Evolutionary conservation across 1,284 basidiomycete genomes (phyloP), one percentile per base, ranked within the genome.

Genomic region (Takashimella tepidaria): DNA sequence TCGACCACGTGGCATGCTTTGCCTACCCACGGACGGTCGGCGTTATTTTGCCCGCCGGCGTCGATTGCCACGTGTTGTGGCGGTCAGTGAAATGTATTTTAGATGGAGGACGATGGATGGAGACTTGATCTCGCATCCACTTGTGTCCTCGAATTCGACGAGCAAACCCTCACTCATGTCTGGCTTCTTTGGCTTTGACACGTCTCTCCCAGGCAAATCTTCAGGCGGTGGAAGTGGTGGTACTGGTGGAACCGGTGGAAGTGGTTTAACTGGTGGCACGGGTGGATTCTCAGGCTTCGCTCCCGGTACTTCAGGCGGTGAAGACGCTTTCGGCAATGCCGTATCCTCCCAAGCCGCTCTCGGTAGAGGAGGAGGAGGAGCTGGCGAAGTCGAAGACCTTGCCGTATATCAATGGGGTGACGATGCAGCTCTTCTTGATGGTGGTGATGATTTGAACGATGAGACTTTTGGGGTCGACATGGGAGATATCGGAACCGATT

Each of bases 391-490:
- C 62, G 81, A 83, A 59, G 90, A 92, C 76, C 80, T 96, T 60
- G 76, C 76, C 47, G 78, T 77, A 5, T 77, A 77, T 59, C 69
- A 70, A 40, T 77, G 75, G 73, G 69, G 70, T 42, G 89, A 91
- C 47, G 89, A 92, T 75, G 88, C 87, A n/a, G 83, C 93, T 10
- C 81, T 97, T 55, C 84, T 88, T 64, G 95, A 98, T 73, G 85
- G 85, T 40, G 84, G 84, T 48, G 92, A 96, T 79, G 91, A 92
- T 60, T 72, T 92, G 64, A 96, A 97, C 74, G 90, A 96, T 69
- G 92, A 96, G 78, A 98, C 95, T 1, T 98, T 98, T 77, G 95
- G 93, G 40, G 31, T 16, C 31, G 81, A 77, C 41, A 66, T 77
- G 45, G 84, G 80, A 22, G 76, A 73, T 55, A 80, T 92, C 56